Evolutionary conservation across 176 grass and related monocot genomes (phyloP).

Genomic region (Bromus sterilis): DNA sequence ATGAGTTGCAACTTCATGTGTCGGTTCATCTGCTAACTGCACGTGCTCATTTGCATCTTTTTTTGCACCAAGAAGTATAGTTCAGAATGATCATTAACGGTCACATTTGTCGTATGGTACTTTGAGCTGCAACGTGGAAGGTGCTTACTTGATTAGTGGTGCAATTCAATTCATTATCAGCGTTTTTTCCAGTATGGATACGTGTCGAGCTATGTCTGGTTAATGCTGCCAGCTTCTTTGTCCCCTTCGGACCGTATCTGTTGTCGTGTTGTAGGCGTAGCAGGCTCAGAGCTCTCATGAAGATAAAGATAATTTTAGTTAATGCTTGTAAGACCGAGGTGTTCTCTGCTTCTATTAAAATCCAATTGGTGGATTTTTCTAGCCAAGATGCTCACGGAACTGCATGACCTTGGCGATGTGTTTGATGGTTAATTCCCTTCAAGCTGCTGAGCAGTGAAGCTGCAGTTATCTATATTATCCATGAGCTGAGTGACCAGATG

Average conservation of each 20-base stretch:
- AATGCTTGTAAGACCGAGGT: not conserved
- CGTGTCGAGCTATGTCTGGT: not conserved
- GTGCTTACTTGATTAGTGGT: not conserved
- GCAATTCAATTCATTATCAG: not conserved
- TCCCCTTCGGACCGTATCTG: not conserved
- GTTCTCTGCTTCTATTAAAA: not conserved
- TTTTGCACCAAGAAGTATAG: not conserved
- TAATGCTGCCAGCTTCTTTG: not conserved
- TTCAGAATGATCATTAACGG: not conserved
- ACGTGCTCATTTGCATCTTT: not conserved
- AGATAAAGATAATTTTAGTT: not conserved
- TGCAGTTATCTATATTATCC: slow-evolving; percentile 8
- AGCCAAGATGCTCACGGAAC: not conserved
- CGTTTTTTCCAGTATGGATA: not conserved
- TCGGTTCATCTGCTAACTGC: not conserved
- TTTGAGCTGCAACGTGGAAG: not conserved
- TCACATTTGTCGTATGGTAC: not conserved
- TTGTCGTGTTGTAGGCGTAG: not conserved
- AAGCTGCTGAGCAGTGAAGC: not conserved
- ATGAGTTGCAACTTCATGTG: not conserved
- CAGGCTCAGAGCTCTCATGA: not conserved
- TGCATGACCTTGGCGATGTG: not conserved
- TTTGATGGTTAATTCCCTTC: not conserved
- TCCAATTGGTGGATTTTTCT: not conserved
- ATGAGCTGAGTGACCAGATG: not conserved